These are phyloP conservation scores for Phytophthora tubulina DNA, from an alignment of 352 stramenopile genomes.

Conservation along the genomic window DNA sequence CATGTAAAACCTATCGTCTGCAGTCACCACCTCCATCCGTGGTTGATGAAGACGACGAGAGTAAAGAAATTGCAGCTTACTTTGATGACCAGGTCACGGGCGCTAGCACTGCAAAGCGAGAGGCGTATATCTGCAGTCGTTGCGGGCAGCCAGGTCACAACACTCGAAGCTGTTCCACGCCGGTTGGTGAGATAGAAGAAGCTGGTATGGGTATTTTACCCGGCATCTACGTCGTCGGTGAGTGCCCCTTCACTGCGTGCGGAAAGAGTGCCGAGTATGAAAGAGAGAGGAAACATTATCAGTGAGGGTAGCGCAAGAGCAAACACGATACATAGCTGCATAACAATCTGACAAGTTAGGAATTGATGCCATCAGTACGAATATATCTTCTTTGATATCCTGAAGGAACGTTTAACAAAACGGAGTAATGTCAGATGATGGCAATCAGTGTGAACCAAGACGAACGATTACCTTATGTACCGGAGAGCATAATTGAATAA, in stretches of 20 bases:
- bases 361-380: not conserved
- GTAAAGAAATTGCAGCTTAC: not conserved
- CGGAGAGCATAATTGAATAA: not conserved
- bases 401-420: not conserved
- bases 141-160: not conserved
- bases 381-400: not conserved
- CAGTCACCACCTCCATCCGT: not conserved
- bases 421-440: slow-evolving; percentile 1
- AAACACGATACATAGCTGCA: not conserved
- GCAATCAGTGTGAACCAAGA: not conserved
- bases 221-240: not conserved
- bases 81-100: not conserved
- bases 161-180: not conserved
- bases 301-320: not conserved
- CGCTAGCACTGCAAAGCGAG: not conserved
- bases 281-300: not conserved
- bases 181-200: not conserved
- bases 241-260: not conserved
- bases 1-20: not conserved
- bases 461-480: not conserved
- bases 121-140: not conserved
- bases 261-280: not conserved
- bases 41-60: not conserved
- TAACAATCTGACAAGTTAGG: not conserved
- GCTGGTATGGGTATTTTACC: not conserved